phyloP scores from a whole-genome alignment of 805 yeast species.

The Candida nemodendra region DNA sequence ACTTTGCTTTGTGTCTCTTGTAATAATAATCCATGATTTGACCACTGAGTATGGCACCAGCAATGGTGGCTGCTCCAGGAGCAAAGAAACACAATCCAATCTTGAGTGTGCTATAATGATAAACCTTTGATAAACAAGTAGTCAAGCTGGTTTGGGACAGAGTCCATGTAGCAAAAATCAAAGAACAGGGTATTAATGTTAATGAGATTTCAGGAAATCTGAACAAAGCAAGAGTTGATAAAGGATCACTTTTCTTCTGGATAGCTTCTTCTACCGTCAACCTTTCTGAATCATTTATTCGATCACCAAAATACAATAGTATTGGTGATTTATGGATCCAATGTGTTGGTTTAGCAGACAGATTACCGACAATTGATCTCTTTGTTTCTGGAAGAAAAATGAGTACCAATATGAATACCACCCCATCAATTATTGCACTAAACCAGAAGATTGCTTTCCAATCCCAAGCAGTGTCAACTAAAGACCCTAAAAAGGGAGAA shows the following conservation, averaged over 20 bases:
- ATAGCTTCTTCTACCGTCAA: constrained; percentile 18
- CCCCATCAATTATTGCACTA: constrained; percentile 61
- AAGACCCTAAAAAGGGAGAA: constrained; percentile 70
- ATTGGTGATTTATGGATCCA: constrained; percentile 46
- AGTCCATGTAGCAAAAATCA: constrained; percentile 71
- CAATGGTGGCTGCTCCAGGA: constrained; percentile 64
- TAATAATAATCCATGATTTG: constrained; percentile 53
- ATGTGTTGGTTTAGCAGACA: constrained; percentile 53
- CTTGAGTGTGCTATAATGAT: constrained; percentile 50
- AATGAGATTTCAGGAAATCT: constrained; percentile 35
- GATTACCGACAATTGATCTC: constrained; percentile 71
- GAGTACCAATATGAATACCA: constrained; percentile 34
- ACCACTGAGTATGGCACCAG: constrained; percentile 63
- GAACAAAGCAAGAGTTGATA: constrained; percentile 22
- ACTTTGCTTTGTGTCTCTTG: constrained; percentile 32
- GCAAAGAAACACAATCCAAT: constrained; percentile 76
- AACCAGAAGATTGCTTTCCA: constrained; percentile 87
- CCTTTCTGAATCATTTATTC: constrained; percentile 32
- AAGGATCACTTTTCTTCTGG: constrained; percentile 24
- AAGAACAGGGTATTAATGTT: constrained; percentile 54
- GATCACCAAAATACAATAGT: constrained; percentile 31
- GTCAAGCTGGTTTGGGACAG: constrained; percentile 66
- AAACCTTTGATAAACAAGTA: constrained; percentile 47
- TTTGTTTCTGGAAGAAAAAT: constrained; percentile 71
- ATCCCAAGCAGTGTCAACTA: constrained; percentile 48